Conservation (phyloP, 805 yeast species). For the Yarrowia divulgata region DNA sequence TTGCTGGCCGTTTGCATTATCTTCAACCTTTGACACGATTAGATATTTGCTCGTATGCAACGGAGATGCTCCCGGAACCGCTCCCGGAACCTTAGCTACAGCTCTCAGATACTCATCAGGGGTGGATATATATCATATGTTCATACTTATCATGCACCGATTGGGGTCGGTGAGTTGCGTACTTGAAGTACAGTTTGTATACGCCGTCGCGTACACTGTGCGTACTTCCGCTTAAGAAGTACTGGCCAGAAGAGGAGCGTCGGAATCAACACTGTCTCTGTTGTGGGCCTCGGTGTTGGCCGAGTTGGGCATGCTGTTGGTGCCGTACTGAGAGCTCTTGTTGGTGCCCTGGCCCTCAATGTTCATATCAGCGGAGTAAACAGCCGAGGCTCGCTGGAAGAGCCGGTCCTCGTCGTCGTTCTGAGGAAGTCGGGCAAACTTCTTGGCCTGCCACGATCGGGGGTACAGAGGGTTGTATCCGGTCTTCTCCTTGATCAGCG, state of each 20-base stretch:
- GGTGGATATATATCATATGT: conserved; percentile 15
- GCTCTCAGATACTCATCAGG: neutral
- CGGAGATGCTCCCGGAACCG: neutral
- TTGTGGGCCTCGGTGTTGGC: conserved; percentile 31
- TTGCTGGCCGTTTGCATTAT: neutral
- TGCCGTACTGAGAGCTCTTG: conserved; percentile 35
- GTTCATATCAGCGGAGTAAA: conserved; percentile 23
- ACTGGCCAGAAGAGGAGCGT: conserved; percentile 22
- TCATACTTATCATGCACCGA: conserved; percentile 10
- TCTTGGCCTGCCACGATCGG: conserved; percentile 39
- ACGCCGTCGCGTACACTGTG: no score
- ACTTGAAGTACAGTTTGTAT: no score
- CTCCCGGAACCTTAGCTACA: neutral
- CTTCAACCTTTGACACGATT: neutral
- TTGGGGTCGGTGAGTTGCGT: neutral
- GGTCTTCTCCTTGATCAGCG: conserved; percentile 82
- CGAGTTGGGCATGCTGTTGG: conserved; percentile 13
- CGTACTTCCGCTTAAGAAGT: conserved; percentile 6
- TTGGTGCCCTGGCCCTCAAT: conserved; percentile 16
- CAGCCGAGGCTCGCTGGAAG: conserved; percentile 38
- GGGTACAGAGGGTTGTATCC: conserved; percentile 53
- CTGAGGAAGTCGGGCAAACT: conserved; percentile 24
- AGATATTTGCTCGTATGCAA: conserved; percentile 3
- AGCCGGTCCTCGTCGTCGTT: conserved; percentile 37
- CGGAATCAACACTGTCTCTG: conserved; percentile 15